Evolutionary conservation across 2,329 filamentous ascomycete genomes (phyloP).

Genomic region (Rhinocladiella similis): DNA sequence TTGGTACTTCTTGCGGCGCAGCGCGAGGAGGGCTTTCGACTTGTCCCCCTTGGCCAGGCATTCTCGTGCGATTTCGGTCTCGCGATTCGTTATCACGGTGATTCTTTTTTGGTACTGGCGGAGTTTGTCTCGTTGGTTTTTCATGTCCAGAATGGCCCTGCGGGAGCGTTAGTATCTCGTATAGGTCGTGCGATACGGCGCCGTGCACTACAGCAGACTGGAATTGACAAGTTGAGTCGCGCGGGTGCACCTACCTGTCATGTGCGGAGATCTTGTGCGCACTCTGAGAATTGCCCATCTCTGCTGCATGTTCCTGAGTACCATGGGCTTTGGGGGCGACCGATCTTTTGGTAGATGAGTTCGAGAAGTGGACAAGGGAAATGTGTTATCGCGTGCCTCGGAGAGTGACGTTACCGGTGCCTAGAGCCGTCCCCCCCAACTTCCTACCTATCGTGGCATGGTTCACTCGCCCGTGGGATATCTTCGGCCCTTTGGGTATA

Average conservation of each 20-base stretch:
- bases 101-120: slow-evolving; percentile 95
- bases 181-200: not conserved
- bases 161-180: not conserved
- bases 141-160: slow-evolving; percentile 96
- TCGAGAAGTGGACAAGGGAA: too few relatives aligned
- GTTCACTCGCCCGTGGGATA: too few relatives aligned
- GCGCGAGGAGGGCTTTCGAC: slow-evolving; percentile 76
- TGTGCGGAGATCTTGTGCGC: slow-evolving; percentile 71
- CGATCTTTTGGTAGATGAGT: too few relatives aligned
- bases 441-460: too few relatives aligned
- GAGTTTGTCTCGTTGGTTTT: slow-evolving; percentile 94
- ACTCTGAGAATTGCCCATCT: slow-evolving; percentile 66
- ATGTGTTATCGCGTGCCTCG: too few relatives aligned
- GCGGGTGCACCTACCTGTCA: slow-evolving; percentile 66
- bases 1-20: slow-evolving; percentile 96
- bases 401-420: too few relatives aligned
- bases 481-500: too few relatives aligned
- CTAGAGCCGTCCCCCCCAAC: too few relatives aligned
- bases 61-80: slow-evolving; percentile 81
- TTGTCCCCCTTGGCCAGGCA: slow-evolving; percentile 81
- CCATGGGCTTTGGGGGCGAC: too few relatives aligned
- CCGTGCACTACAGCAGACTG: not conserved
- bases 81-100: slow-evolving; percentile 77
- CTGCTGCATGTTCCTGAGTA: slow-evolving; percentile 13
- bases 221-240: too few relatives aligned